Conservation (phyloP, 2,329 filamentous ascomycete species). For the Botryosphaeria dothidea region DNA sequence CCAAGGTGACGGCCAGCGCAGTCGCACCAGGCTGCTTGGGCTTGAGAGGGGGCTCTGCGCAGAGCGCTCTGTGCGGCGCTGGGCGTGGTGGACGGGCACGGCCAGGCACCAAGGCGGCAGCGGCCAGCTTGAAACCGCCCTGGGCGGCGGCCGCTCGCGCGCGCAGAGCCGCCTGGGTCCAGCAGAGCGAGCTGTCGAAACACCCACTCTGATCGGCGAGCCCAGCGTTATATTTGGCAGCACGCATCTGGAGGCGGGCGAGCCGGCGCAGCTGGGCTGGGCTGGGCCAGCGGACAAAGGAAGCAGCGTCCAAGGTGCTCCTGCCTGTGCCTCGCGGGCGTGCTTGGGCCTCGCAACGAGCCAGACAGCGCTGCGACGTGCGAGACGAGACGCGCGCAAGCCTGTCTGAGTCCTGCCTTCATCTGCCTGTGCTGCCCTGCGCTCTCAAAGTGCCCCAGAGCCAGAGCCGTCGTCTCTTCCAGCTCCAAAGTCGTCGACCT, state of each 20-base stretch:
- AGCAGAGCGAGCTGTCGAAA: not conserved
- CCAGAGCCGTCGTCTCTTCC: not conserved
- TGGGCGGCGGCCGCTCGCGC: not conserved
- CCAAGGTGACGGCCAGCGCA: not conserved
- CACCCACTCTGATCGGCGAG: constrained; percentile 7
- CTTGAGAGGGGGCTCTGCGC: not conserved
- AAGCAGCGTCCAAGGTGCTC: not conserved
- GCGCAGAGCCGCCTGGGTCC: constrained; percentile 9
- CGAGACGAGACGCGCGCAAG: constrained; percentile 9
- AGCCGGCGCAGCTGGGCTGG: not conserved
- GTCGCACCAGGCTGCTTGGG: not conserved
- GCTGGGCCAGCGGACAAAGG: constrained; percentile 6
- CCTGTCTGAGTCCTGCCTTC: constrained; percentile 8
- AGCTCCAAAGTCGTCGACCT: not conserved
- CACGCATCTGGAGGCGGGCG: not conserved
- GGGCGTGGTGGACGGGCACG: not conserved
- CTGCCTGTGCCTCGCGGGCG: constrained; percentile 15
- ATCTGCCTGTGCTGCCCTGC: constrained; percentile 10
- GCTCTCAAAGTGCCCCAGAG: not conserved
- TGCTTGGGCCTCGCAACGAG: constrained; percentile 16
- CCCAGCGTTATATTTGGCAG: constrained; percentile 12
- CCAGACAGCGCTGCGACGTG: constrained; percentile 14
- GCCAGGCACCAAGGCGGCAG: not conserved
- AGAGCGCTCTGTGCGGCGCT: not conserved
- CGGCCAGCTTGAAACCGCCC: constrained; percentile 1